Evolutionary conservation across 202 grass and related monocot genomes (phyloP), one percentile per base, ranked within the genome.

Genomic region (Bolboschoenoplectus hybrid): DNA sequence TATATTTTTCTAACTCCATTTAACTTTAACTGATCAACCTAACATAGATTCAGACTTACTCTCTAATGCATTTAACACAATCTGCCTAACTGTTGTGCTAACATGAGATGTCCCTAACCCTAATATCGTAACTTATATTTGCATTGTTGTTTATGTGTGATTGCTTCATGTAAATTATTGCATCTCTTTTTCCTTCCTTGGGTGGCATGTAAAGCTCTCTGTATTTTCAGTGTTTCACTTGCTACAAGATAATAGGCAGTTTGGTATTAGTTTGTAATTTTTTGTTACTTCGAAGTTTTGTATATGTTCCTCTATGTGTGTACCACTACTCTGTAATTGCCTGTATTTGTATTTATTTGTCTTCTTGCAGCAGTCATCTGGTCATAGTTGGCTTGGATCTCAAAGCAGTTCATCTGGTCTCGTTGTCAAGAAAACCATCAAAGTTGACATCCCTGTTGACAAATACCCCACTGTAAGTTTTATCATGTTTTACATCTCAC

Each of bases 351-450:
- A 47, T 83, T 67, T 83, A 17, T 69, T 58, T 40, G 49, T 83
- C 91, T 79, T 82, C 56, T 87, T 94, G 84, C 97, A 94, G 89
- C 88, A 91, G 84, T 92, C 97, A 90, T 89, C 93, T 87, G 89
- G 90, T 90, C 92, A 94, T 93, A 92, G 90, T 16, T 99, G 97
- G 97, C 82, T 90, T 58, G 93, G 92, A 77, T 95, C 93, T 69
- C 92, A 96, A 88, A 85, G 97, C 67, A 96, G 89, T 83, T 99
- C 97, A 4, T 91, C 97, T 86, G 93, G 97, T 85, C 85, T 93
- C 67, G 86, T 96, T 87, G 90, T 97, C 34, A 99, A 99, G 89
- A 99, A 99, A 94, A 92, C 92, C 74, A 91, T 99, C 69, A 99
- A 88, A 87, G 97, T 99, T 82, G 97, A 97, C 77, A 97, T 99